Base-by-base conservation (phyloP, 495 filamentous ascomycete species). In the Aspergillus baeticus region DNA sequence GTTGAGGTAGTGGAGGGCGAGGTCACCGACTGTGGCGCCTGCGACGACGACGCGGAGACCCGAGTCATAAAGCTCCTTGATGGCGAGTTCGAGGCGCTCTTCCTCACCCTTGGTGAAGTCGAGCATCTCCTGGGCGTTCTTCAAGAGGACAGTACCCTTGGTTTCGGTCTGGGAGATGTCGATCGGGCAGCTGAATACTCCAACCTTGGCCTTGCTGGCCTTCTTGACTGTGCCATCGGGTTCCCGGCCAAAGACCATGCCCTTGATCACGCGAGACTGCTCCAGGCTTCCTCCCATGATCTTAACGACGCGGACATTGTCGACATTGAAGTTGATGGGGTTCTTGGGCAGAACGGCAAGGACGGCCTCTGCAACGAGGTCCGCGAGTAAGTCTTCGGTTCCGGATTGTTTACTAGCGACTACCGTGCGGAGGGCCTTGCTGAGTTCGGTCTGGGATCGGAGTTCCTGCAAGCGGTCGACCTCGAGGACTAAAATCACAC, bases 41-140 rank as follows among this genome's bases (percentile, higher is more conserved):
- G 91, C 91, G 62, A 99, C 81, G 33, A 99, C 84, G 18, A 98
- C 95, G 54, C 95, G 83, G 35, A 99, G 68, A 31, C 95, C 95
- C 17, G 89, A 93, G 68, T 98, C 94, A 70, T 96, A 86, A 3
- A 99, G 80, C 70, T 96, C 94, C 80, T 98, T 98, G 75, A 99
- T 88, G 50, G 85, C 81, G 29, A 83, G 76, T 76, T 98, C 95
- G 22, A 99, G 83, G 63, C 96, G 94, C 47, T 76, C 78, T 72
- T 99, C 95, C 73, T 99, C 95, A 23, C 94, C 95, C 76, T 94
- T 96, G 50, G 91, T 96, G 77, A 96, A 99, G 69, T 98, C 87
- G 54, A 97, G 78, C 91, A 99, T 97, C 75, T 99, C 95, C 77
- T 96, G 89, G 26, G 93, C 92, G 66, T 96, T 98, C 73, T 98